Base-by-base conservation (phyloP, 306 rosid genomes). In the Potentilla sterilis region DNA sequence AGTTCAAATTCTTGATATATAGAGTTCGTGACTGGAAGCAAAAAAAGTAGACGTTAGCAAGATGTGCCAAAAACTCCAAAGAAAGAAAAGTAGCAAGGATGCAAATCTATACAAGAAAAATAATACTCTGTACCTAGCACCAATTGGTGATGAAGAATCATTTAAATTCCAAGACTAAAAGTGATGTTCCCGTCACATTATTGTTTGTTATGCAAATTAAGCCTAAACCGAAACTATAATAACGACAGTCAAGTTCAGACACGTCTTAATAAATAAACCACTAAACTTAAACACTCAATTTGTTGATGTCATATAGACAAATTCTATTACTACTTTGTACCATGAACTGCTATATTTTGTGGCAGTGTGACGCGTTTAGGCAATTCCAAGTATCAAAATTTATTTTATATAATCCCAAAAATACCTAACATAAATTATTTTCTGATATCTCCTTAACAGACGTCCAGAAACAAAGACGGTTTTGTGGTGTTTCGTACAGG, bases 1-100 rank as follows among this genome's bases (percentile, higher is more conserved):
- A 95, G 80, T 90, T 95, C 80, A 95, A 88, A 77, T 95, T 95
- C 97, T 95, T 92, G 88, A 95, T 97, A 82, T 84, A 95, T 71
- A 95, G 83, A 68, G 99, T 87, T 74, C 93, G 92, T 18, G 97
- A 90, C 93, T 88, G 86, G 74, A 89, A 67, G 74, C 58, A 72
- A 28, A 1, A 28, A 28, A 28, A 28, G 28, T 28, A 28, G 28
- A 13, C 24, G 8, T 59, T 40, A 55, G 41, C 5, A 10, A 10
- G 4, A 41, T 1, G 52, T 38, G 52, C 18, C 47, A 51, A 52
- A 13, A 38, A 72, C 54, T 6, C 1, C 15, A 5, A 72, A 40
- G 38, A 6, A 71, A 51, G 37, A 38, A 52, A 70, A 7, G 48
- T 15, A 70, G 44, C 59, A 52, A 51, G 42, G 19, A 52, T 37